Evolutionary conservation across 129 eudicot species (phyloP), one percentile per base, ranked within the genome.

Genomic region (Glebionis coronaria): DNA sequence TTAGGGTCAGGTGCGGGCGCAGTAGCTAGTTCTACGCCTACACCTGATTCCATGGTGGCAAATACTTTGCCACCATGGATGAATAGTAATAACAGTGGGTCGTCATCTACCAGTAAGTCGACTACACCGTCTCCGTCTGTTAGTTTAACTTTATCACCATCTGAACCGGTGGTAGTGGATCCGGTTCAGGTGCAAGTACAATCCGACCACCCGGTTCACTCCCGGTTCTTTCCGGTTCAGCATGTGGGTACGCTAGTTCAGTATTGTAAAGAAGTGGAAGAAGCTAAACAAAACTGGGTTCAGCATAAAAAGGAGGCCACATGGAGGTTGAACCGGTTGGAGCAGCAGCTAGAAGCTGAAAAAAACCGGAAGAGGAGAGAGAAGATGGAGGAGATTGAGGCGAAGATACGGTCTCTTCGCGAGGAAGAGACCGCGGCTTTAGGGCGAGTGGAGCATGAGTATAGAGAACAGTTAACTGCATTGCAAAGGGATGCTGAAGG

Each of bases 261-360:
- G 78, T 76, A 55, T 74, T 81, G 87, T 21, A 85, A 76, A 52
- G 91, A 85, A 56, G 79, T 85, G 6, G 91, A 85, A 50, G 87
- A 85, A 77, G 84, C 85, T 14, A 79, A 74, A 23, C 83, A 76
- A 16, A 85, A 56, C 71, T 85, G 91, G 91, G 44, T 85, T 9
- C 85, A 83, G 12, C 91, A 85, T 53, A 82, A 80, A 53, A 85
- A 82, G 59, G 91, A 85, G 49, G 87, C 91, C 4, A 73, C 83
- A 12, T 85, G 91, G 91, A 65, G 91, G 77, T 61, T 85, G 85
- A 85, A 59, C 81, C 75, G 91, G 78, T 23, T 85, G 55, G 91
- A 85, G 56, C 87, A 85, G 71, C 91, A 85, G 52, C 40, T 85
- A 40, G 91, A 82, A 45, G 82, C 87, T 1, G 87, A 82, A 53